Conservation (phyloP, 1,284 basidiomycete species). For the Fomitopsis pinicola region DNA sequence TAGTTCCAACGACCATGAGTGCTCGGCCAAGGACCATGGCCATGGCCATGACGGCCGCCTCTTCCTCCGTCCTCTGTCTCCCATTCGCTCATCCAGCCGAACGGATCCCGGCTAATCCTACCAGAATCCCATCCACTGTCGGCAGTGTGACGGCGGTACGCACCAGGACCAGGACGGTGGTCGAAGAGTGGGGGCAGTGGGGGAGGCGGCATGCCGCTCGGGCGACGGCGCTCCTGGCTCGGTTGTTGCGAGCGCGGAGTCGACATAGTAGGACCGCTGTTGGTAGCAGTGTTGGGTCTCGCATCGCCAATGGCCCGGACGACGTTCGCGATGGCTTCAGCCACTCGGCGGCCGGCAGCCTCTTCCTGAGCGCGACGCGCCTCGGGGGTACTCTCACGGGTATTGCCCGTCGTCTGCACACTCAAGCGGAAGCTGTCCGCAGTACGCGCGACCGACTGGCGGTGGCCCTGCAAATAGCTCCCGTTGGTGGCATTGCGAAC, state of each 20-base stretch:
- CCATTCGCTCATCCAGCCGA: neutral
- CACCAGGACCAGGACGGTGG: neutral
- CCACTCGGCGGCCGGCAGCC: constrained; percentile 58
- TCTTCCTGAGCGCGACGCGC: constrained; percentile 48
- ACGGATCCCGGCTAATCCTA: neutral
- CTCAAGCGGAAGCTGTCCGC: constrained; percentile 45
- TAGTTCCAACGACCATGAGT: neutral
- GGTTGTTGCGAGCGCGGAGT: neutral
- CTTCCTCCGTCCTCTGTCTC: neutral
- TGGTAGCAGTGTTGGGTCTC: constrained; percentile 10
- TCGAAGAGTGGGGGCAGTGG: neutral
- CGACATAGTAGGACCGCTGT: constrained; percentile 16
- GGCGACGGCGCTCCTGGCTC: neutral
- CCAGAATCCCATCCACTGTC: neutral
- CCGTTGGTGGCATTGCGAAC: constrained; percentile 57
- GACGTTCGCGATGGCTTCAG: constrained; percentile 58
- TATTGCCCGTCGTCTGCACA: constrained; percentile 34
- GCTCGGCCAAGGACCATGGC: neutral
- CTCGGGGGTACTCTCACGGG: constrained; percentile 37
- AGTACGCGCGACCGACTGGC: constrained; percentile 49
- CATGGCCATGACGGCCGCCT: neutral
- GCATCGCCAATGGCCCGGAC: constrained; percentile 49
- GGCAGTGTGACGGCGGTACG: neutral
- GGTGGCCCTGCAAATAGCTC: constrained; percentile 62
- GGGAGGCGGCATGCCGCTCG: neutral